Base-by-base conservation (phyloP, 768 basidiomycete species). In the Suillus variegatus region DNA sequence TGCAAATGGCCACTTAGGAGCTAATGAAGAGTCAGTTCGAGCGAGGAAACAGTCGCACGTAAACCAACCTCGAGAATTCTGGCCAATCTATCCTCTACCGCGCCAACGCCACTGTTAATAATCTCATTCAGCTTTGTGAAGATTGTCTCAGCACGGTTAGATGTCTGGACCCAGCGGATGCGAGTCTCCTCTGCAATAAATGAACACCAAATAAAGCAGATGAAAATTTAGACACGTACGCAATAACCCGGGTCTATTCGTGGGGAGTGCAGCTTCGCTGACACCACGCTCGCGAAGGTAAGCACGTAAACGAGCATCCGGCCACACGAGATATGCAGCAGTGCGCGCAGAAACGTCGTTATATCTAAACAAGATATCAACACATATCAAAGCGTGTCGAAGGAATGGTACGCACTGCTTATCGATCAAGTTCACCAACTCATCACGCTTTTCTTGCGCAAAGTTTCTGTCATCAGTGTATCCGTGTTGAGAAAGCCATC, bases 221-320 rank as follows among this genome's bases (percentile, higher is more conserved):
- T 9, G 25, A 41, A 0, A 3, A 22, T 6, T 22, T 20, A 28
- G 60, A 61, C 35, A 63, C 82, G 46, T 71, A 91, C 91, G 92
- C 41, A 99, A 83, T 22, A 97, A 85, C n/a, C 89, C 89, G 0
- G 92, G 87, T 43, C 95, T 86, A 4, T 72, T 75, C 1, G 82
- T 85, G 1, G 91, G 89, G 49, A 93, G 81, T 58, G 82, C 80
- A n/a, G 82, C 82, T 70, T 96, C 94, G 67, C 84, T 80, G 36
- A 97, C 72, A 58, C 90, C 91, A 68, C 86, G 85, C 72, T 92
- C 87, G 52, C 94, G 85, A 22, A 98, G 84, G 77, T 93, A 97
- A 2, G 92, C 94, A 55, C 95, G 89, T 35, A 99, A 87, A 40
- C 96, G 86, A 4, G 95, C 93, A 72, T 98, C 96, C 14, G 94